Base-by-base conservation (phyloP, 352 stramenopile species). In the Pythium dissimile region DNA sequence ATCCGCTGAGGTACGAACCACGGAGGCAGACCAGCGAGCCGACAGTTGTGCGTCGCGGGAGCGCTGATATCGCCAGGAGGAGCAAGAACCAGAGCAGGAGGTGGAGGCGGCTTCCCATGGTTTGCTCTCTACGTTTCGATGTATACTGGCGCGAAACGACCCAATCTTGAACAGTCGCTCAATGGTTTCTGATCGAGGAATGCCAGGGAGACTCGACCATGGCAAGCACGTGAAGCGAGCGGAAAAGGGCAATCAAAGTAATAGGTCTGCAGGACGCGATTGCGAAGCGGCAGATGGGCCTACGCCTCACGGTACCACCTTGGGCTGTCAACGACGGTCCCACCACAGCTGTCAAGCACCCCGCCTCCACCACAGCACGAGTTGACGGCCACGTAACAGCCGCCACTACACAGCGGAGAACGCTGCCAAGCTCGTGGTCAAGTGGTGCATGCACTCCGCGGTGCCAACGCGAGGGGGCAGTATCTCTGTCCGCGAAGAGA, bases 401-500 rank as follows among this genome's bases (percentile, higher is more conserved):
- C 43, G 23, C 12, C 52, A 35, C 24, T 69, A 6, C 64, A 47
- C 13, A n/a, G n/a, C n/a, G n/a, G n/a, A n/a, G n/a, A n/a, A n/a
- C n/a, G n/a, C n/a, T n/a, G n/a, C n/a, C n/a, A 69, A 69, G 52
- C 64, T 69, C 21, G 48, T 83, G 4, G 72, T 86, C n/a, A 75
- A 85, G 41, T 92, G 80, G 82, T 78, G 57, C 3, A n/a, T 92
- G 84, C 54, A 54, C 35, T n/a, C n/a, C n/a, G 15, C 48, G 38
- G 15, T 92, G 80, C 64, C 49, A 89, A 23, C 74, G 74, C 30
- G 82, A 94, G 57, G 90, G n/a, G n/a, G n/a, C n/a, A n/a, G 82
- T 56, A 89, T 92, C 42, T 78, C 82, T 9, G 54, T 94, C 34
- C 76, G 82, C 6, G 78, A 92, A 48, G 80, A 90, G 47, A 92